phyloP scores from a whole-genome alignment of 306 rosid genomes.

The Benincasa hispida region DNA sequence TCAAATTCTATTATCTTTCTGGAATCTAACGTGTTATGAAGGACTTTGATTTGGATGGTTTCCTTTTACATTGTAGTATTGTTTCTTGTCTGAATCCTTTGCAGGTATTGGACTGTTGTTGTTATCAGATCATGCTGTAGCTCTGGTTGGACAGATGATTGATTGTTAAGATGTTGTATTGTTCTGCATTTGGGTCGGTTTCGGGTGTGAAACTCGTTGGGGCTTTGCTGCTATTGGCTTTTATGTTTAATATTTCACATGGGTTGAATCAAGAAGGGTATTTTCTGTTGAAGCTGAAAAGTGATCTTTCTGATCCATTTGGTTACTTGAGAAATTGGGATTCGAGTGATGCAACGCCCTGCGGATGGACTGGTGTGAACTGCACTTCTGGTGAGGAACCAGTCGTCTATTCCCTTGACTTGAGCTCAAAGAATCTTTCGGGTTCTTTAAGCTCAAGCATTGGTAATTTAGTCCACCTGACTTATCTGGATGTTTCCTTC shows the following conservation, averaged over 20 bases:
- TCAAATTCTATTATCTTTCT: not conserved
- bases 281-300: constrained; percentile 52
- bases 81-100: not conserved
- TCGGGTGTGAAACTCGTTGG: constrained; percentile 24
- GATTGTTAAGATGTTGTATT: constrained; percentile 35
- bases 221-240: constrained; percentile 25
- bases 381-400: constrained; percentile 35
- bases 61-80: not conserved
- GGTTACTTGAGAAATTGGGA: constrained; percentile 42
- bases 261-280: constrained; percentile 76
- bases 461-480: constrained; percentile 42
- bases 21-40: not conserved
- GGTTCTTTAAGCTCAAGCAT: constrained; percentile 46
- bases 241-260: constrained; percentile 30
- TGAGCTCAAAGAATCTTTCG: constrained; percentile 51
- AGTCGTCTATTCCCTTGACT: constrained; percentile 41
- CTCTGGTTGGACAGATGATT: not conserved
- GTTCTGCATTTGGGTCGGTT: constrained; percentile 19
- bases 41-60: not conserved
- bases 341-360: constrained; percentile 55
- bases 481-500: constrained; percentile 43
- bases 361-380: constrained; percentile 67
- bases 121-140: constrained; percentile 5
- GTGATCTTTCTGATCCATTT: constrained; percentile 29
- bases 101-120: constrained; percentile 29